These are phyloP conservation scores for Polygonum aviculare DNA, from an alignment of 148 eudicot genomes.

Conservation along the genomic window DNA sequence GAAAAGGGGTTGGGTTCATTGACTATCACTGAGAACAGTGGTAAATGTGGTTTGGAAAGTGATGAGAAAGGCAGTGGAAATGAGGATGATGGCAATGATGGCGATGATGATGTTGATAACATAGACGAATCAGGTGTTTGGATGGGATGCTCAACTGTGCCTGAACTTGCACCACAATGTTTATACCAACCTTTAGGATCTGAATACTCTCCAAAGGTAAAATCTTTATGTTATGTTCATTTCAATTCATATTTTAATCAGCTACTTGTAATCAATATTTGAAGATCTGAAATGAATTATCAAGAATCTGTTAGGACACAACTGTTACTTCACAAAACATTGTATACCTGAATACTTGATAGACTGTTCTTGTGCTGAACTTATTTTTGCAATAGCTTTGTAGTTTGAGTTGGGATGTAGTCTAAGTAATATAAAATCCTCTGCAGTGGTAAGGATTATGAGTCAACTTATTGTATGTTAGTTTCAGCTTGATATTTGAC, in stretches of 20 bases:
- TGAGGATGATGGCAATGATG: slow-evolving; percentile 14
- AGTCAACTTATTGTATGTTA: no score
- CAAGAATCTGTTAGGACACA: neutral
- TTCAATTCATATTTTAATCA: neutral
- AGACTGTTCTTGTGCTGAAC: no score
- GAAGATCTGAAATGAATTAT: neutral
- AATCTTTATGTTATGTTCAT: neutral
- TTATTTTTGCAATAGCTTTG: neutral
- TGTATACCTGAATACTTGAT: no score
- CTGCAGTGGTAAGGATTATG: no score
- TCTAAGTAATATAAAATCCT: neutral
- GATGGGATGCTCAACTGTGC: slow-evolving; percentile 35
- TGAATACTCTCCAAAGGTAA: slow-evolving; percentile 47
- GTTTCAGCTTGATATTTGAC: no score
- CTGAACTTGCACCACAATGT: slow-evolving; percentile 27
- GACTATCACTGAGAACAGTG: slow-evolving; percentile 40
- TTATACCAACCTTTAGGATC: slow-evolving; percentile 21
- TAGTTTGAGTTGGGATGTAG: no score
- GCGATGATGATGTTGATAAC: slow-evolving; percentile 17
- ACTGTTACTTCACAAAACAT: no score
- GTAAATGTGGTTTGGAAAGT: slow-evolving; percentile 12
- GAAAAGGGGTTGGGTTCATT: slow-evolving; percentile 57
- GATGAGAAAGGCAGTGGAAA: slow-evolving; percentile 18
- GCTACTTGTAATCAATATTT: neutral
- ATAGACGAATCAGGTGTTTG: slow-evolving; percentile 26